phyloP scores from a whole-genome alignment of 306 rosid species.

The Ceratonia siliqua region DNA sequence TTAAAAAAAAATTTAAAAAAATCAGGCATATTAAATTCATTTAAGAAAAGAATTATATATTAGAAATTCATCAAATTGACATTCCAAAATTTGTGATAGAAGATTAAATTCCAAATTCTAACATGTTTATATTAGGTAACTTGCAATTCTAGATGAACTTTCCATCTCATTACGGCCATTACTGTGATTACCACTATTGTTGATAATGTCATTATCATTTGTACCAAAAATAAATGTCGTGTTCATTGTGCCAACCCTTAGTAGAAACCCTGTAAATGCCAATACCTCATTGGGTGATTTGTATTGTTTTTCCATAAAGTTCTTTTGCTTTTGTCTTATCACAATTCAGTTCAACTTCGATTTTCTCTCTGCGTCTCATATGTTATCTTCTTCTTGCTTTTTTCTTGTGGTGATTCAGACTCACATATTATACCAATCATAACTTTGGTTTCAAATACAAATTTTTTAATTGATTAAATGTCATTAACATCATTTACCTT shows the following conservation, averaged over 20 bases:
- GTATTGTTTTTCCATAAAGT: slow-evolving; percentile 1
- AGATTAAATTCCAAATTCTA: not conserved
- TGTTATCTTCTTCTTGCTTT: not conserved
- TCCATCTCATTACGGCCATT: not conserved
- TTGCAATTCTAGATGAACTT: not conserved
- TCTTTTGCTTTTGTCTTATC: slow-evolving; percentile 14
- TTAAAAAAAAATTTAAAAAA: too few relatives aligned
- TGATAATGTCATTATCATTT: slow-evolving; percentile 32
- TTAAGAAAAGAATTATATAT: not conserved
- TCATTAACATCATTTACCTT: not conserved
- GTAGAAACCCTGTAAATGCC: not conserved
- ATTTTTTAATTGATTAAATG: not conserved
- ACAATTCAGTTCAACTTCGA: not conserved
- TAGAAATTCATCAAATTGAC: too few relatives aligned
- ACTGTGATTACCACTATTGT: slow-evolving; percentile 5
- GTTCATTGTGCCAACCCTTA: slow-evolving; percentile 19
- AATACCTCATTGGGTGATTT: slow-evolving; percentile 28
- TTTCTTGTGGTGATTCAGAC: not conserved
- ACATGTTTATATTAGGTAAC: not conserved
- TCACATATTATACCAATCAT: not conserved
- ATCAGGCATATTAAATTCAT: too few relatives aligned
- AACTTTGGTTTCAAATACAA: too few relatives aligned
- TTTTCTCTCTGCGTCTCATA: not conserved
- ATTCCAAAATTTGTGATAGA: too few relatives aligned
- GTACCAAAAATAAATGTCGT: slow-evolving; percentile 27